Conservation (phyloP, 2,329 filamentous ascomycete species). For the Cercospora sp. region DNA sequence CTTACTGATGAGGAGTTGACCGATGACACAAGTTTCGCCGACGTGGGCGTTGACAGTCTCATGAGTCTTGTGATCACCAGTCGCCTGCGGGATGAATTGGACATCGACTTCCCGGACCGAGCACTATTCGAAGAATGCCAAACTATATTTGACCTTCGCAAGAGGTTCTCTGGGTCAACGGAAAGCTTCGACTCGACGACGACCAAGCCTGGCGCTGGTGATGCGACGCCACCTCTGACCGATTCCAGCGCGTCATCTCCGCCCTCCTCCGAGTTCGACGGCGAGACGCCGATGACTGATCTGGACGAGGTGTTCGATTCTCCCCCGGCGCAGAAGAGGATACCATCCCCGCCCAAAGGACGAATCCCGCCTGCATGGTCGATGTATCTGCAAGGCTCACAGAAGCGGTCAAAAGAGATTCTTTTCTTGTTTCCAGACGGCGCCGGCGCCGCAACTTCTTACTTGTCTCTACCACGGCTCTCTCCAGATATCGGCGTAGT, state of each 20-base stretch:
- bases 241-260: not conserved
- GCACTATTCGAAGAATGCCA: slow-evolving; percentile 15
- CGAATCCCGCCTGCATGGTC: slow-evolving; percentile 12
- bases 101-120: slow-evolving; percentile 22
- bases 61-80: slow-evolving; percentile 31
- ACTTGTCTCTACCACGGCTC: slow-evolving; percentile 46
- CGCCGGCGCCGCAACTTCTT: slow-evolving; percentile 50
- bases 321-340: not conserved
- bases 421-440: slow-evolving; percentile 48
- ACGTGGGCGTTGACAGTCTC: slow-evolving; percentile 38
- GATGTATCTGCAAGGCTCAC: slow-evolving; percentile 24
- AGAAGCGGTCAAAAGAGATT: slow-evolving; percentile 19
- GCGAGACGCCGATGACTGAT: slow-evolving; percentile 10
- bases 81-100: slow-evolving; percentile 34
- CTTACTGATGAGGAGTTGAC: slow-evolving; percentile 33
- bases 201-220: not conserved
- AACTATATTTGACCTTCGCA: slow-evolving; percentile 10
- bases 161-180: not conserved
- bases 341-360: not conserved
- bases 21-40: slow-evolving; percentile 31
- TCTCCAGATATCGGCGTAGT: slow-evolving; percentile 36
- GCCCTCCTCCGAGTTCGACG: not conserved
- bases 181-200: not conserved
- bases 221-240: slow-evolving; percentile 1
- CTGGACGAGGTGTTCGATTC: slow-evolving; percentile 4